A percentile compares a stretch with the other conserved stretches of the same genome.
phyloP scores from a whole-genome alignment of 805 yeast species.

The Candida andamanensis region DNA sequence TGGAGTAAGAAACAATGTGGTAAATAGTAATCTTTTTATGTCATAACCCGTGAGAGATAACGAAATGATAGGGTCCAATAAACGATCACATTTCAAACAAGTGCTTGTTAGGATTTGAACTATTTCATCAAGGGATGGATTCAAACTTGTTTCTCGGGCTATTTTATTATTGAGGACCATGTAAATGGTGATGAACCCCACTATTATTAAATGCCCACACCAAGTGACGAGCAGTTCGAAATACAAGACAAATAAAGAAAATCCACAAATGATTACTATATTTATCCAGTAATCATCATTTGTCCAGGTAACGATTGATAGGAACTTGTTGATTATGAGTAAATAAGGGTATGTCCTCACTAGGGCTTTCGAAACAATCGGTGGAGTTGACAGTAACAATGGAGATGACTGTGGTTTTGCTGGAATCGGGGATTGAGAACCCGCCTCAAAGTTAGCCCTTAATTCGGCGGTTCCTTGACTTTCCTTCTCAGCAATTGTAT shows the following conservation, averaged over 20 bases:
- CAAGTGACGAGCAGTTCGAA: constrained; percentile 75
- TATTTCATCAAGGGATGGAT: constrained; percentile 84
- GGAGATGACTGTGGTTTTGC: constrained; percentile 63
- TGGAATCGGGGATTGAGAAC: constrained; percentile 5
- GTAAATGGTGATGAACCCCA: constrained; percentile 54
- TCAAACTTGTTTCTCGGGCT: constrained; percentile 51
- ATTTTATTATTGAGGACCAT: constrained; percentile 54
- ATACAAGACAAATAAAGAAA: constrained; percentile 60
- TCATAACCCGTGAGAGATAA: constrained; percentile 74
- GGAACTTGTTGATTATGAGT: constrained; percentile 59
- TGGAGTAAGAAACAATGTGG: constrained; percentile 84
- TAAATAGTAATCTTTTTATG: constrained; percentile 71
- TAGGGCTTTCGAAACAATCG: constrained; percentile 79
- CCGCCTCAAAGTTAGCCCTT: constrained; percentile 24
- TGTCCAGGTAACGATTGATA: constrained; percentile 87
- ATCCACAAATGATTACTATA: constrained; percentile 52
- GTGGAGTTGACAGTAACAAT: constrained; percentile 82
- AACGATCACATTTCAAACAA: constrained; percentile 68
- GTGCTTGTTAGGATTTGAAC: constrained; percentile 71
- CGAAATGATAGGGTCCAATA: constrained; percentile 74
- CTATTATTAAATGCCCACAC: constrained; percentile 74
- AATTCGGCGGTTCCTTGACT: constrained; percentile 19
- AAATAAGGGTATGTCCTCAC: constrained; percentile 83
- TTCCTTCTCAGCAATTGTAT: too few relatives aligned
- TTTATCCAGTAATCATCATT: constrained; percentile 77